Percentiles rank a stretch among this genome's conserved stretches.
Conservation (phyloP, 768 basidiomycete genomes). For the Cystobasidium ongulense region DNA sequence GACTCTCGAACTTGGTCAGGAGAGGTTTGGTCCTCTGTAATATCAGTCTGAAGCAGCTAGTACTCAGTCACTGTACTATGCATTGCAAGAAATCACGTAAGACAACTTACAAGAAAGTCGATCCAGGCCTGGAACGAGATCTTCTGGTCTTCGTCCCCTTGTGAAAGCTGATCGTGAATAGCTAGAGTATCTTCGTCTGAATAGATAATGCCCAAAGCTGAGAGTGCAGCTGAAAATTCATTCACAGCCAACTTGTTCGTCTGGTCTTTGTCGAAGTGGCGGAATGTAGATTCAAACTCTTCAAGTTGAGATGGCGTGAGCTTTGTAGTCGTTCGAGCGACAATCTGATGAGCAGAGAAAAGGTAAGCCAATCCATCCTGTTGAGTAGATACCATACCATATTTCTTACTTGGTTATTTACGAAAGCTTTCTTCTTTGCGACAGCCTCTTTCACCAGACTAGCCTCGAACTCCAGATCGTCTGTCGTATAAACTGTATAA, state of each 20-base stretch:
- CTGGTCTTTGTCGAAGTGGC: conserved; percentile 91
- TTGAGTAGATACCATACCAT: not conserved
- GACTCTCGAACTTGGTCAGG: conserved; percentile 83
- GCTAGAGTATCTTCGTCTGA: conserved; percentile 67
- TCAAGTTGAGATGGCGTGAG: conserved; percentile 90
- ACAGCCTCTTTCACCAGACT: conserved; percentile 71
- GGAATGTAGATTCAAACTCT: conserved; percentile 93
- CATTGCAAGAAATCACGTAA: not conserved
- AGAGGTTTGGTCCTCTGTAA: conserved; percentile 90
- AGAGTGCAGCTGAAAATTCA: conserved; percentile 88
- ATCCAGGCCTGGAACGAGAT: conserved; percentile 3
- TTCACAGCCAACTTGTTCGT: conserved; percentile 74
- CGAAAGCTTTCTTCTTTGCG: conserved; percentile 83
- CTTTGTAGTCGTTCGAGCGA: conserved; percentile 87
- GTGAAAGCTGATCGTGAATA: conserved; percentile 64
- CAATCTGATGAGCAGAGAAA: conserved; percentile 61
- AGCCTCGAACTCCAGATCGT: conserved; percentile 83
- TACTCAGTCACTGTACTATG: conserved; percentile 57
- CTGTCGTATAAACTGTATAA: conserved; percentile 77
- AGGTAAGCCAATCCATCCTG: not conserved
- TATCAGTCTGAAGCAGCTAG: conserved; percentile 61
- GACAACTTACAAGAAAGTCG: conserved; percentile 14
- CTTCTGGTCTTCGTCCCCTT: not conserved
- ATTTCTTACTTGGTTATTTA: conserved; percentile 76
- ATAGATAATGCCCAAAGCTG: conserved; percentile 87